phyloP scores from a whole-genome alignment of 2,329 filamentous ascomycete species.

The Lachnellula subtilissima region DNA sequence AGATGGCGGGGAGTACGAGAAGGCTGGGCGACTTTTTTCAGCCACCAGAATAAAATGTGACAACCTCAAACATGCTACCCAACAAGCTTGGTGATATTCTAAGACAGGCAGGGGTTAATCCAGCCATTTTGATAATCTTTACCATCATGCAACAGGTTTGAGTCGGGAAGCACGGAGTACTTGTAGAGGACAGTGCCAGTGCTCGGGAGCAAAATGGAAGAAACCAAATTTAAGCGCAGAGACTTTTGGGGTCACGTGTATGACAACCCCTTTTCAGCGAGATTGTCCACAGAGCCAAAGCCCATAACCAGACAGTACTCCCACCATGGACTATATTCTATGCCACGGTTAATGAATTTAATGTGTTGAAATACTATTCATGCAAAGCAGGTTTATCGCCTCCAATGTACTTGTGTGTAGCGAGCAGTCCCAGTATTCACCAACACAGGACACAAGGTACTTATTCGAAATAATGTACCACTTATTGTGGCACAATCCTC shows the following conservation, averaged over 20 bases:
- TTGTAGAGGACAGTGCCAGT: neutral
- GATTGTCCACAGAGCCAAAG: too few relatives aligned
- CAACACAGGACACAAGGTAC: neutral
- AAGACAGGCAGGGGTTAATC: conserved; percentile 7
- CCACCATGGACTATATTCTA: too few relatives aligned
- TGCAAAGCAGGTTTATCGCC: too few relatives aligned
- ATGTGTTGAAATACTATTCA: too few relatives aligned
- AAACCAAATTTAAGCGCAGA: neutral
- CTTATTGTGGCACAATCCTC: conserved; percentile 11
- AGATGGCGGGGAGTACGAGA: conserved; percentile 17
- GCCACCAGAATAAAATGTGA: conserved; percentile 18
- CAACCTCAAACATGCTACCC: conserved; percentile 12
- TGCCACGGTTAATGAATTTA: too few relatives aligned
- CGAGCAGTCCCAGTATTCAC: neutral
- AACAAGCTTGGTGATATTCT: conserved; percentile 6
- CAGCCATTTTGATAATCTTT: conserved; percentile 11
- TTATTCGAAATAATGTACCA: too few relatives aligned
- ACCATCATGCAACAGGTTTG: neutral
- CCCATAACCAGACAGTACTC: too few relatives aligned
- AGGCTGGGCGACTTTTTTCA: conserved; percentile 16
- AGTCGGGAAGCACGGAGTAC: neutral
- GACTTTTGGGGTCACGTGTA: neutral
- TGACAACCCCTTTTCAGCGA: neutral
- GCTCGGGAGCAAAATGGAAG: neutral
- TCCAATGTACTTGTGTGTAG: too few relatives aligned